Evolutionary conservation across 495 filamentous ascomycete species (phyloP).

Genomic region (Melanomma pulvis-pyrius): DNA sequence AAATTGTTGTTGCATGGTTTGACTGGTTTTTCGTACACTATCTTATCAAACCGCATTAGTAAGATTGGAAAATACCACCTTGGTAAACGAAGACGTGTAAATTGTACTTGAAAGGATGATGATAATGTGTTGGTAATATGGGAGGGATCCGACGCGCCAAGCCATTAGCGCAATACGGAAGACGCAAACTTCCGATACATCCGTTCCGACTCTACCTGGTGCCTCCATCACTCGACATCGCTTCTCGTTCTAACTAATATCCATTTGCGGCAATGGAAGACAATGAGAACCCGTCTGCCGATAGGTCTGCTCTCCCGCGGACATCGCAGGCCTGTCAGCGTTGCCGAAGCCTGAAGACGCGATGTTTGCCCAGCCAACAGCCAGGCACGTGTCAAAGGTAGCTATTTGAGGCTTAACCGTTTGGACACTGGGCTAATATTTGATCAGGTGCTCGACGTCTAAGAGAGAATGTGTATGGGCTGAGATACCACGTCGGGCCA

Average conservation of each 20-base stretch:
- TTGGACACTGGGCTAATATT: background rate
- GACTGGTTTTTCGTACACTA: too few relatives aligned
- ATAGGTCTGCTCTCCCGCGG: background rate
- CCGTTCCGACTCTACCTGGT: too few relatives aligned
- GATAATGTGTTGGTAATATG: background rate
- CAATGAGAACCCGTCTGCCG: slow-evolving; percentile 8
- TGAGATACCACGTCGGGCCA: slow-evolving; percentile 15
- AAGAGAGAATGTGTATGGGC: slow-evolving; percentile 30
- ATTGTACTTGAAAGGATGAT: too few relatives aligned
- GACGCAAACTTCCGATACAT: background rate
- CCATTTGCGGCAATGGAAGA: slow-evolving; percentile 20
- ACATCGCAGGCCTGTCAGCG: slow-evolving; percentile 27
- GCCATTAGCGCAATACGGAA: background rate
- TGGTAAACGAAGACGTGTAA: too few relatives aligned
- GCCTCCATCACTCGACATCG: background rate
- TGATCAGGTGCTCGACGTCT: slow-evolving; percentile 15
- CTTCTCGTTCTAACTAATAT: background rate
- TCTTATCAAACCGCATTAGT: too few relatives aligned
- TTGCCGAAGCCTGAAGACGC: slow-evolving; percentile 30
- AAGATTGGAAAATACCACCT: too few relatives aligned
- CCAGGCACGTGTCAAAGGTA: slow-evolving; percentile 24
- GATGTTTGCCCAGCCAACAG: slow-evolving; percentile 31
- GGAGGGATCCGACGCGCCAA: background rate
- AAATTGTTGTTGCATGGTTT: too few relatives aligned
- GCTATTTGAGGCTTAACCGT: background rate